These are phyloP conservation scores for Triglochin maritima DNA, from an alignment of 106 monocot species.

Conservation along the genomic window DNA sequence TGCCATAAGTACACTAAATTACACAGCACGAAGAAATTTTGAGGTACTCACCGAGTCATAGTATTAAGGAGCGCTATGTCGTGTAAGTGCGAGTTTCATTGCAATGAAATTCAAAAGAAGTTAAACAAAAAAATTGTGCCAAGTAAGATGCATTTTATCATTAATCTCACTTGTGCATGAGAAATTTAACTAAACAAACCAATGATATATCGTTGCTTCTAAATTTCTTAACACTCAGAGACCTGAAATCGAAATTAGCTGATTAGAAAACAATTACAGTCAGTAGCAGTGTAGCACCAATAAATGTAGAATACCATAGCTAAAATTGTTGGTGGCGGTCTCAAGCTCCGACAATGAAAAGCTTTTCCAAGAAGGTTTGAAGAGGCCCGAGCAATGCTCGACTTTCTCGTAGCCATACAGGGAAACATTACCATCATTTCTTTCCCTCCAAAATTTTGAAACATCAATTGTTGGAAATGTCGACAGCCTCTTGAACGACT, in stretches of 20 bases:
- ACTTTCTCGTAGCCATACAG: neutral
- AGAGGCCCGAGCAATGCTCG: constrained; percentile 8
- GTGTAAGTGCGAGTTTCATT: neutral
- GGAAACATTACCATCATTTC: constrained; percentile 1
- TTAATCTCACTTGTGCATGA: too few relatives aligned
- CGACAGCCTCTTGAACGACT: constrained; percentile 38
- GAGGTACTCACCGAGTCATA: neutral
- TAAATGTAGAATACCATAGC: constrained; percentile 18
- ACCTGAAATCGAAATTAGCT: too few relatives aligned
- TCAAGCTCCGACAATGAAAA: constrained; percentile 48
- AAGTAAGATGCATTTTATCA: too few relatives aligned
- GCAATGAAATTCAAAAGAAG: too few relatives aligned
- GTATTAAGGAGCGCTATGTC: neutral
- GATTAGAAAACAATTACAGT: too few relatives aligned
- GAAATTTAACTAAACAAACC: too few relatives aligned
- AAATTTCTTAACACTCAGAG: too few relatives aligned
- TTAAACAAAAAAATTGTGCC: too few relatives aligned
- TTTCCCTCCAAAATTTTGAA: constrained; percentile 15
- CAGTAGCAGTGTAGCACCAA: neutral
- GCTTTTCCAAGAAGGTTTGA: constrained; percentile 41
- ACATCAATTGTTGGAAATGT: constrained; percentile 45
- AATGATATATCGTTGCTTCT: too few relatives aligned
- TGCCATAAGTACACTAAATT: too few relatives aligned
- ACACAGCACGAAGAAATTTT: neutral
- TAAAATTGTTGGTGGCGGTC: constrained; percentile 57